Conservation (phyloP, 169 alveolate species). For the Neospora caninum region DNA sequence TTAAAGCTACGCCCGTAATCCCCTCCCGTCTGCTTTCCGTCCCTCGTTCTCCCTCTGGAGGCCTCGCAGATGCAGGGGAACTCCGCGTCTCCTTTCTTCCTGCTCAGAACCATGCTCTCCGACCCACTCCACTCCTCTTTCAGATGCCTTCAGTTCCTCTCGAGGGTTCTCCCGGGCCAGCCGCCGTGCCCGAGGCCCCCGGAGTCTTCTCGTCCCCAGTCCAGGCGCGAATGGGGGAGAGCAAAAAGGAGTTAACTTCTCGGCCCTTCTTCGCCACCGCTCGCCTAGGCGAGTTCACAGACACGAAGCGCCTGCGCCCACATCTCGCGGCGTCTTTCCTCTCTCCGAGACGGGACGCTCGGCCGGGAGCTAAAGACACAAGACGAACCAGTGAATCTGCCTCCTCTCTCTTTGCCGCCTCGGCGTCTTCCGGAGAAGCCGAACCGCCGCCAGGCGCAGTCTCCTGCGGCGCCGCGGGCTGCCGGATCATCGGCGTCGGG, state of each 20-base stretch:
- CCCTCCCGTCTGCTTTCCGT: background rate
- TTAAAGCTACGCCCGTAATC: background rate
- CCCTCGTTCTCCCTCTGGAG: background rate
- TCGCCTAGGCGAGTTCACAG: background rate
- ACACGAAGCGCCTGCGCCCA: background rate
- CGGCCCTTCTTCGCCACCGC: background rate
- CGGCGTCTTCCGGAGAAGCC: no score
- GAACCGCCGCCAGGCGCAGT: background rate
- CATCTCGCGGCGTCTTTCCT: background rate
- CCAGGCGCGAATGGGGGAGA: background rate
- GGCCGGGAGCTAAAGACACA: background rate
- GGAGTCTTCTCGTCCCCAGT: background rate
- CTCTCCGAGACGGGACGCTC: background rate
- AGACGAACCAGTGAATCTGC: background rate
- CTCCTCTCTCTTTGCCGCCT: background rate
- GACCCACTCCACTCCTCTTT: background rate
- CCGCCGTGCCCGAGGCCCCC: background rate
- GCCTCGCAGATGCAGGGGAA: background rate
- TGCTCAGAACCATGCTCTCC: background rate
- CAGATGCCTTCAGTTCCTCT: background rate
- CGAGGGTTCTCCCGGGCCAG: background rate
- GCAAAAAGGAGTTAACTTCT: background rate
- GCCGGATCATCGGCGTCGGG: slow-evolving; percentile 76
- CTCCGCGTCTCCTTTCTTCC: background rate
- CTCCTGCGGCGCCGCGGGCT: slow-evolving; percentile 37